Percentiles rank a stretch among this genome's conserved stretches.
These are phyloP conservation scores for Lindgomyces ingoldianus DNA, from an alignment of 495 filamentous ascomycete species.

Conservation along the genomic window DNA sequence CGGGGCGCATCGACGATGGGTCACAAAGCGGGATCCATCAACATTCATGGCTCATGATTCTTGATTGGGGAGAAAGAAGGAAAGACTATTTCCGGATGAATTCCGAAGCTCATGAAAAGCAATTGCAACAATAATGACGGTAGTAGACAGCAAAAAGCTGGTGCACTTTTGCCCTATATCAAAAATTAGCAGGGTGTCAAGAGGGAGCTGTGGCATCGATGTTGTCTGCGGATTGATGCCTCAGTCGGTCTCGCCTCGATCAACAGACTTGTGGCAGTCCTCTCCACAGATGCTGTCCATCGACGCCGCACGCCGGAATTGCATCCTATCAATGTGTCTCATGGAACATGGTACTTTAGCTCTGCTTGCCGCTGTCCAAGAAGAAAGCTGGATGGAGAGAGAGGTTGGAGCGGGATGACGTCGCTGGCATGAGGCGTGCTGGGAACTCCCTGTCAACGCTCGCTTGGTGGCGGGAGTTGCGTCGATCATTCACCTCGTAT, in stretches of 20 bases:
- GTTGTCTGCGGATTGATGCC: not conserved
- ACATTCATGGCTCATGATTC: no score
- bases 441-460: not conserved
- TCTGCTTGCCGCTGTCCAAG: not conserved
- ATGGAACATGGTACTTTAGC: not conserved
- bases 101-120: not conserved
- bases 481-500: not conserved
- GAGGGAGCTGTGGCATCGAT: not conserved
- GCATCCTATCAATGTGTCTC: conserved; percentile 23
- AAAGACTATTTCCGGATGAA: no score
- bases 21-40: no score
- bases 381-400: conserved; percentile 14
- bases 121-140: not conserved
- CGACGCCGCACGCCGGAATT: not conserved
- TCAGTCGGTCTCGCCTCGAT: conserved; percentile 11
- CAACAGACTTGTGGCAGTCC: conserved; percentile 12
- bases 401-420: conserved; percentile 1
- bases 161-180: no score
- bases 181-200: not conserved
- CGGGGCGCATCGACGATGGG: conserved; percentile 28
- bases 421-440: not conserved
- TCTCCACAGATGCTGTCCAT: conserved; percentile 16
- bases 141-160: not conserved
- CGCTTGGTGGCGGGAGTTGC: not conserved
- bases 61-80: no score